phyloP scores from a whole-genome alignment of 176 grass and related monocot species.

The Bolboschoenus planiculmis region DNA sequence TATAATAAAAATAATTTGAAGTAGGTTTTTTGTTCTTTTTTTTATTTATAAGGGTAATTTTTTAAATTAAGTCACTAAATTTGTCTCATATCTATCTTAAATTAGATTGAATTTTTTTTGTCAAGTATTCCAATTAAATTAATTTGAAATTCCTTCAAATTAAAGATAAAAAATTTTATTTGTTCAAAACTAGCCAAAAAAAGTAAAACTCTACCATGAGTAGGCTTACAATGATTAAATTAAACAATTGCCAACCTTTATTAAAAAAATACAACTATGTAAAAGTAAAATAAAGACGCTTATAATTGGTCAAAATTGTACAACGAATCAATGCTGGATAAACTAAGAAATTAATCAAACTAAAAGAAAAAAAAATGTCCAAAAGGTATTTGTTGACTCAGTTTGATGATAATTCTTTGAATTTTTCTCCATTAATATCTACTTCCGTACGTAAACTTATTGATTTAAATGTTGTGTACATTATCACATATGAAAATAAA shows the following conservation, averaged over 20 bases:
- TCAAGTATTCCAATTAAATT: too few species aligned
- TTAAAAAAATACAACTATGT: neutral
- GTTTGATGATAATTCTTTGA: neutral
- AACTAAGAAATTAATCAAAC: neutral
- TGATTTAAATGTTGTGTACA: neutral
- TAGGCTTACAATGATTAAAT: too few species aligned
- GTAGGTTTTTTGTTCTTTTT: too few species aligned
- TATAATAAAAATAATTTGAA: too few species aligned
- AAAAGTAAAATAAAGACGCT: neutral
- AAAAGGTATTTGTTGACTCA: neutral
- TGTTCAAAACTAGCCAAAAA: too few species aligned
- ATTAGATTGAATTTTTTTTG: too few species aligned
- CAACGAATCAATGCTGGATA: neutral
- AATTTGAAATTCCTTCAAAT: too few species aligned
- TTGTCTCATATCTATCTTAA: too few species aligned
- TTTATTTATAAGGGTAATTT: too few species aligned
- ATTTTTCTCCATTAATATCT: neutral
- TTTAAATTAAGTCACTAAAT: too few species aligned
- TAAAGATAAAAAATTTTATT: too few species aligned
- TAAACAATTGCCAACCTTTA: neutral
- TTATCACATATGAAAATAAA: neutral
- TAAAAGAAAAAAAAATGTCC: neutral
- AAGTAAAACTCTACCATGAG: too few species aligned
- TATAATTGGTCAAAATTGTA: neutral
- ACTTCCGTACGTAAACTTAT: neutral